phyloP scores from a whole-genome alignment of 106 monocot genomes.

The Dendrobium chrysotoxum region DNA sequence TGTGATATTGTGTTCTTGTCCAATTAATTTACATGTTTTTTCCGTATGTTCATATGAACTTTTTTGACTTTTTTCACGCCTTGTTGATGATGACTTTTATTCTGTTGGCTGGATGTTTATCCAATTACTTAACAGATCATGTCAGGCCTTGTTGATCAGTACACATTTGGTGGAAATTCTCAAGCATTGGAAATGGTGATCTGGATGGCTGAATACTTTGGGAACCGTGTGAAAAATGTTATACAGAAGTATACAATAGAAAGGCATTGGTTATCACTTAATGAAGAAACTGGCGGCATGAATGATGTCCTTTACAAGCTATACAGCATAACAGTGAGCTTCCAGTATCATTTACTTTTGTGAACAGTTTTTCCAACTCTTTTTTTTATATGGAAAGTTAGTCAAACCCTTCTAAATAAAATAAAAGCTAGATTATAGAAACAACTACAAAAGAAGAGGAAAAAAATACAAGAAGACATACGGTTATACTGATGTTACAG shows the following conservation, averaged over 20 bases:
- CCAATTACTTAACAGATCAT: slow-evolving; percentile 53
- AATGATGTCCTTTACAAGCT: slow-evolving; percentile 93
- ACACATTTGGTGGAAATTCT: slow-evolving; percentile 37
- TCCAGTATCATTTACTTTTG: not conserved
- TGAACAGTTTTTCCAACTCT: not conserved
- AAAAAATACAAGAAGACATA: not conserved
- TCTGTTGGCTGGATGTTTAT: not conserved
- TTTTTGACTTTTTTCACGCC: not conserved
- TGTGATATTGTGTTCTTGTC: not conserved
- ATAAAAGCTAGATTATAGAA: not conserved
- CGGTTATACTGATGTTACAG: not conserved
- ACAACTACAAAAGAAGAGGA: not conserved
- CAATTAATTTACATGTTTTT: not conserved
- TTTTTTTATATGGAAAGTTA: not conserved
- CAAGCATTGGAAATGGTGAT: slow-evolving; percentile 71
- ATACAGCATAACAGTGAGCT: slow-evolving; percentile 70
- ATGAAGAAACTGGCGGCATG: slow-evolving; percentile 99
- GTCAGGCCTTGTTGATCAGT: slow-evolving; percentile 93
- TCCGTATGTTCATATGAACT: not conserved
- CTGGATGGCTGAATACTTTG: slow-evolving; percentile 97
- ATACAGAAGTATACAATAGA: slow-evolving; percentile 80
- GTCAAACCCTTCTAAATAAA: not conserved
- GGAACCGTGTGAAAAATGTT: slow-evolving; percentile 82
- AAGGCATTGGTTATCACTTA: slow-evolving; percentile 83
- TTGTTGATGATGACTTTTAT: not conserved